Conservation (phyloP, 139 green algal genomes). For the Yamagishiella unicocca region DNA sequence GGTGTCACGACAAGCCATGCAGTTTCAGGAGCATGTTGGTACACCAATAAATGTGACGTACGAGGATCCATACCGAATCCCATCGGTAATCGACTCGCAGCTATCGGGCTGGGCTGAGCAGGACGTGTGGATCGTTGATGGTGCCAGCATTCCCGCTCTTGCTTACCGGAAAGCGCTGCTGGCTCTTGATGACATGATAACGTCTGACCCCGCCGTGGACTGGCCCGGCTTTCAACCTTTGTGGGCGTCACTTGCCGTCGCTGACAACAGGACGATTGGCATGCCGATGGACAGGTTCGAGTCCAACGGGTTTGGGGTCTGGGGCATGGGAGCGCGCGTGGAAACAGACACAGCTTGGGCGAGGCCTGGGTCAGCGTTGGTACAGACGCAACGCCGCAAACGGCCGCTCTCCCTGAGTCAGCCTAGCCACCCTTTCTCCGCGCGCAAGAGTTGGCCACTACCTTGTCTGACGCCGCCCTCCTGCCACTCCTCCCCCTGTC, state of each 20-base stretch:
- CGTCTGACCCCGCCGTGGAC: not conserved
- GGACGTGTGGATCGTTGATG: conserved; percentile 31
- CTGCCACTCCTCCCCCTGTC: no score
- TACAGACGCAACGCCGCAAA: no score
- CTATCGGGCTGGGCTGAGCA: not conserved
- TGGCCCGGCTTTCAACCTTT: not conserved
- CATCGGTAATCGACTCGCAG: not conserved
- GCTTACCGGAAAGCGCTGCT: not conserved
- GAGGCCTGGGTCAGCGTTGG: no score
- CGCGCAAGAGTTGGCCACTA: no score
- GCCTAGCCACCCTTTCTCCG: no score
- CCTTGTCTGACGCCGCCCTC: no score
- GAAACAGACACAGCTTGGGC: no score
- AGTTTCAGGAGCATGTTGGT: not conserved
- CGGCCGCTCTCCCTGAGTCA: no score
- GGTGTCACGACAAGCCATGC: not conserved
- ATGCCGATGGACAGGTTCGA: conserved; percentile 2
- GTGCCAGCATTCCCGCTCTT: not conserved
- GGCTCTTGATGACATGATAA: not conserved
- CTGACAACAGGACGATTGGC: not conserved
- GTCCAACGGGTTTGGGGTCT: not conserved
- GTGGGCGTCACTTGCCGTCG: not conserved
- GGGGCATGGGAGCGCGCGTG: not conserved
- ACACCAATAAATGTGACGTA: not conserved
- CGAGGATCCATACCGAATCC: not conserved